phyloP scores from a whole-genome alignment of 2,329 filamentous ascomycete genomes.

The Talaromyces sp. region DNA sequence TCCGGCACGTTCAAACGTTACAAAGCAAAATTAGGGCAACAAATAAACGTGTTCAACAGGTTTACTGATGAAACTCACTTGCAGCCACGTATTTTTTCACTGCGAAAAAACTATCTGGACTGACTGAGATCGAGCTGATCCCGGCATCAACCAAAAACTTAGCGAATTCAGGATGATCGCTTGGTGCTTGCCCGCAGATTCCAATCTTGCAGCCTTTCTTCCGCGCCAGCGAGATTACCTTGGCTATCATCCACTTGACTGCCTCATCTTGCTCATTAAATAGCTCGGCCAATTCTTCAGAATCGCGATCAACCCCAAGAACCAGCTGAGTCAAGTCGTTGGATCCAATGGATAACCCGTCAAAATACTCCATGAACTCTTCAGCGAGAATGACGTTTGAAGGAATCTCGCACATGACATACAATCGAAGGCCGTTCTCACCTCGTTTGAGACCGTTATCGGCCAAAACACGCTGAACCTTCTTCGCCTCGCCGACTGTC shows the following conservation, averaged over 20 bases:
- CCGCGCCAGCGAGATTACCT: slow-evolving; percentile 31
- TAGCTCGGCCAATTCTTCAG: slow-evolving; percentile 33
- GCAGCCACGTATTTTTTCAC: slow-evolving; percentile 27
- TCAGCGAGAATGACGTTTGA: slow-evolving; percentile 40
- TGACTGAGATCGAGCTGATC: slow-evolving; percentile 41
- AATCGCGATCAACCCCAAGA: slow-evolving; percentile 40
- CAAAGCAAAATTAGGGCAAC: background rate
- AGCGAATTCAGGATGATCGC: slow-evolving; percentile 40
- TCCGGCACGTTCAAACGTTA: background rate
- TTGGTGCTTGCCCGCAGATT: slow-evolving; percentile 41
- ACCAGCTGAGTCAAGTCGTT: slow-evolving; percentile 42
- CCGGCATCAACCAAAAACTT: slow-evolving; percentile 34
- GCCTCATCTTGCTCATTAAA: slow-evolving; percentile 42
- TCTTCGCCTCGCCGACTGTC: slow-evolving; percentile 34
- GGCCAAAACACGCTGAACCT: slow-evolving; percentile 35
- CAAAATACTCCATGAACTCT: slow-evolving; percentile 37
- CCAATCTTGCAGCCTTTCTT: slow-evolving; percentile 36
- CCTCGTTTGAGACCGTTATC: slow-evolving; percentile 38
- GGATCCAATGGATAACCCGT: slow-evolving; percentile 43
- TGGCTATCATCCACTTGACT: slow-evolving; percentile 40
- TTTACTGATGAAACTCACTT: slow-evolving; percentile 2
- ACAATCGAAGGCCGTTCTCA: slow-evolving; percentile 36
- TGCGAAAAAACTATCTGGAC: slow-evolving; percentile 39
- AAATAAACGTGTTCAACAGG: background rate
- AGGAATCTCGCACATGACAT: slow-evolving; percentile 44